Evolutionary conservation across 2,329 filamentous ascomycete species (phyloP), one percentile per base, ranked within the genome.

Genomic region (Blumeria graminis): DNA sequence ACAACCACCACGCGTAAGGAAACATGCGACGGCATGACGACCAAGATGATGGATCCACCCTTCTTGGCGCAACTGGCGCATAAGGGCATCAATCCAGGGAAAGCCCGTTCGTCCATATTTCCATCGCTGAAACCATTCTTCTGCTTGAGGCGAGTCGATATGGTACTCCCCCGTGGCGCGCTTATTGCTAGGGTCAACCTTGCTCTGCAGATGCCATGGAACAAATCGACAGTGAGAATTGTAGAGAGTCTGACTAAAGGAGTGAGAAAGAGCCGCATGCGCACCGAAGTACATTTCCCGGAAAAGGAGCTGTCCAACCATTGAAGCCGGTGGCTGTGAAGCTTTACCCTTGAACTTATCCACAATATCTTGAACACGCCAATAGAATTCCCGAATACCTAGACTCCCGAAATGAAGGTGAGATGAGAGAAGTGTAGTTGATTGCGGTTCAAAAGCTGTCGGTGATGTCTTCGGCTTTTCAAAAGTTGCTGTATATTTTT

Each of bases 221-320:
- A 89, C 77, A 67, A 88, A 87, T n/a, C 83, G 75, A 41, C 77
- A 82, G 60, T 81, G 69, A 0, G 73, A 67, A 62, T 89, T 89
- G 38, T 76, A 75, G 53, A 76, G 70, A 0, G 81, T 81, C 62
- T 85, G 82, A 0, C 69, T 72, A 61, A 86, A 88, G 0, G 70
- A 63, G 35, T 75, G 71, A 0, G 84, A 84, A 1, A 87, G 69
- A 0, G 76, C 74, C 0, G 83, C 82, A 65, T 89, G 83, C 0
- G 84, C 83, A 13, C 76, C 83, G 62, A 89, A 88, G 67, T 88
- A 89, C 84, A 89, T 89, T 65, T 89, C 84, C 14, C 84, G 74
- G 66, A 89, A 89, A 10, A 87, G 71, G 1, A 89, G 68, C 62
- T 89, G 84, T 2, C 84, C 84, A 0, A 75, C 80, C 14, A 89